Evolutionary conservation across 1,284 basidiomycete genomes (phyloP).

Genomic region (Microbotryum saponariae): DNA sequence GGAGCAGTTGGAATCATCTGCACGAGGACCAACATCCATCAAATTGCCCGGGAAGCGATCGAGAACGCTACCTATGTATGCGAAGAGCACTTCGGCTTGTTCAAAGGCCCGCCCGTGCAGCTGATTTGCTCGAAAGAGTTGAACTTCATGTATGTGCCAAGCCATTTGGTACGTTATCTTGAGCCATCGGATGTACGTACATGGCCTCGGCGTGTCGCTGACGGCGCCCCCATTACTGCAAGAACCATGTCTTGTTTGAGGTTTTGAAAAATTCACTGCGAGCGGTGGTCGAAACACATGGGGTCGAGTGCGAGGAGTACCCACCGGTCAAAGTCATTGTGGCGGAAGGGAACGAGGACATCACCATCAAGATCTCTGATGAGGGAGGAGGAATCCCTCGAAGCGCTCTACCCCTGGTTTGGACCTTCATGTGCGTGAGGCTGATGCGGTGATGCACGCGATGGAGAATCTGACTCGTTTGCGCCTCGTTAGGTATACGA

Average conservation of each 20-base stretch:
- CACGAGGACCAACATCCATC: conserved; percentile 88
- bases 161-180: conserved; percentile 51
- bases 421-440: conserved; percentile 68
- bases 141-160: conserved; percentile 91
- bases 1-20: conserved; percentile 99
- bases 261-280: conserved; percentile 97
- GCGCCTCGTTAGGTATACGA: conserved; percentile 67
- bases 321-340: conserved; percentile 97
- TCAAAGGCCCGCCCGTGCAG: conserved; percentile 92
- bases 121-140: conserved; percentile 86
- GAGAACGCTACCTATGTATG: conserved; percentile 98
- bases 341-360: conserved; percentile 85
- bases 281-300: conserved; percentile 89
- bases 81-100: conserved; percentile 94
- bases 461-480: background rate
- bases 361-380: conserved; percentile 95
- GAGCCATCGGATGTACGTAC: background rate
- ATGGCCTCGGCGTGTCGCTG: background rate
- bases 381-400: conserved; percentile 95
- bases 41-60: conserved; percentile 96
- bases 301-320: conserved; percentile 74
- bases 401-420: conserved; percentile 87
- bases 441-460: too few relatives aligned
- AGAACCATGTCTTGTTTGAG: conserved; percentile 90
- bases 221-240: background rate